Percentiles rank a stretch among this genome's conserved stretches.
phyloP scores from a whole-genome alignment of 78 protist species.

The Dictyostelium capitatum region DNA sequence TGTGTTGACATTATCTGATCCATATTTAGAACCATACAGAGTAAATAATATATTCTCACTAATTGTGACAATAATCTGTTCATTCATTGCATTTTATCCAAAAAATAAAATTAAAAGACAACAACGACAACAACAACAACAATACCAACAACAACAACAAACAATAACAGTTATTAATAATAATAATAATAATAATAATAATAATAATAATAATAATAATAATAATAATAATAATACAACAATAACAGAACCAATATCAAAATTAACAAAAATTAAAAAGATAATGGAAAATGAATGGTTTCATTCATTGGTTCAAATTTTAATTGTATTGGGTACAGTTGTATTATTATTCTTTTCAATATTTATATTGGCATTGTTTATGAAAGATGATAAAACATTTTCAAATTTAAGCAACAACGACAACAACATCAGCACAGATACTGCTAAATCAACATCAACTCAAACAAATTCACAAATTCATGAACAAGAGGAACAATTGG shows the following conservation, averaged over 20 bases:
- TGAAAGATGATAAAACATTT: constrained; percentile 30
- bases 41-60: neutral
- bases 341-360: constrained; percentile 21
- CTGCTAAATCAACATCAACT: neutral
- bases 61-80: neutral
- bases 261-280: neutral
- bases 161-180: neutral
- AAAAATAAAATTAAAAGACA: constrained; percentile 5
- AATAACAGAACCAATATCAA: neutral
- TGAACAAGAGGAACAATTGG: neutral
- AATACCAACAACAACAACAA: constrained; percentile 11
- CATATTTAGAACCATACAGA: constrained; percentile 34
- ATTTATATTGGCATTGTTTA: constrained; percentile 14
- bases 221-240: neutral
- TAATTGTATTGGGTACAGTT: constrained; percentile 18
- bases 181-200: neutral
- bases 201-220: neutral
- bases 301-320: constrained; percentile 10
- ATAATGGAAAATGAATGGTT: constrained; percentile 12
- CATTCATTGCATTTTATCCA: constrained; percentile 24
- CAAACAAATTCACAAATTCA: neutral
- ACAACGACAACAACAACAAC: neutral
- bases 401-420: neutral
- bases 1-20: neutral
- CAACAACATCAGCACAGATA: neutral